These are phyloP conservation scores for Pezicula neosporulosa DNA, from an alignment of 2,329 filamentous ascomycete genomes.

Conservation along the genomic window DNA sequence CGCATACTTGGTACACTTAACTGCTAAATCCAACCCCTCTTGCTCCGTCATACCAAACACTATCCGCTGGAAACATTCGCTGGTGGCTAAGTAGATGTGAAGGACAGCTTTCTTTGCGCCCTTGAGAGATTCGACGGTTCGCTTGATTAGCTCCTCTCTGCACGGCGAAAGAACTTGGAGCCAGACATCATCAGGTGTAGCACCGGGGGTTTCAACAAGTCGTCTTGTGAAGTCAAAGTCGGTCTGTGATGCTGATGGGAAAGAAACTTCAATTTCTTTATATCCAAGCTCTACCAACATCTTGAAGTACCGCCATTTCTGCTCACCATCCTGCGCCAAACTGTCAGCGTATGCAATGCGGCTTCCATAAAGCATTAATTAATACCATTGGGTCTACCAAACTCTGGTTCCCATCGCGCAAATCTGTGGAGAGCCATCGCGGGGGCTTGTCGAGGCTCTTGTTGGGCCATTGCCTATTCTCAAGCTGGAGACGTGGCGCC, in stretches of 20 bases:
- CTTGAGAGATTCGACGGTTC: conserved; percentile 83
- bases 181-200: conserved; percentile 84
- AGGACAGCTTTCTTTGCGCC: conserved; percentile 92
- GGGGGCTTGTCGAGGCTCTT: conserved; percentile 73
- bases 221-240: conserved; percentile 94
- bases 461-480: conserved; percentile 42
- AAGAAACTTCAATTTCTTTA: conserved; percentile 97
- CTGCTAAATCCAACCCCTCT: conserved; percentile 76
- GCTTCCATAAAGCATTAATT: conserved; percentile 3
- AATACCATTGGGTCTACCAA: conserved; percentile 88
- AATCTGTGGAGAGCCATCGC: conserved; percentile 84
- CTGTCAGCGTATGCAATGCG: conserved; percentile 2
- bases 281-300: conserved; percentile 91
- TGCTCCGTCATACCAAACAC: conserved; percentile 87
- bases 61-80: conserved; percentile 88
- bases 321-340: conserved; percentile 71
- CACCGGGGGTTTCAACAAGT: conserved; percentile 79
- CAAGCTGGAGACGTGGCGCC: conserved; percentile 58
- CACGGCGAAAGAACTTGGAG: conserved; percentile 92
- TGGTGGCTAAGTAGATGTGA: conserved; percentile 94
- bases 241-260: conserved; percentile 89
- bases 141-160: conserved; percentile 82
- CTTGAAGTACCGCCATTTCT: conserved; percentile 94
- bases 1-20: conserved; percentile 81
- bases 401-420: conserved; percentile 92